Evolutionary conservation across 2,329 filamentous ascomycete genomes (phyloP).

Genomic region (Curvularia verruculosa): DNA sequence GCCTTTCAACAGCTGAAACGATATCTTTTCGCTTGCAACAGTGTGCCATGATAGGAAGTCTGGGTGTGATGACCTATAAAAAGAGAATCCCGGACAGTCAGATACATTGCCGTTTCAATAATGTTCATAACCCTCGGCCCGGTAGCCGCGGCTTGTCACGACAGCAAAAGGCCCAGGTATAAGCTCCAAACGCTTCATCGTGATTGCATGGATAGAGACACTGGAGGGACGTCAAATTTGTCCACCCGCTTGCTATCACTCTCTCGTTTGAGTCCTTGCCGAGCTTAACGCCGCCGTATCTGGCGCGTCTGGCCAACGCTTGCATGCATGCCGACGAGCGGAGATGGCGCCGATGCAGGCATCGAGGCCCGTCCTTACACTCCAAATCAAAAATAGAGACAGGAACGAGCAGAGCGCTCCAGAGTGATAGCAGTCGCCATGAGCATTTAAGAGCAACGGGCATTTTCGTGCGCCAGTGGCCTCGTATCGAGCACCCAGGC

Average conservation of each 20-base stretch:
- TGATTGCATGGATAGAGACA: background rate
- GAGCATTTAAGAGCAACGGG: background rate
- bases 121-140: background rate
- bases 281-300: slow-evolving; percentile 5
- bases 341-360: background rate
- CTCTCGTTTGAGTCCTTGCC: slow-evolving; percentile 3
- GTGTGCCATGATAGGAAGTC: too few relatives aligned
- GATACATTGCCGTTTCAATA: background rate
- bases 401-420: background rate
- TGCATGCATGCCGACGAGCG: slow-evolving; percentile 6
- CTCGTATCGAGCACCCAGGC: slow-evolving; percentile 2
- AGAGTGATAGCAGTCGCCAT: slow-evolving; percentile 6
- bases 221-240: background rate
- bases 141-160: background rate
- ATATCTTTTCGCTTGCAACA: too few relatives aligned
- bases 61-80: background rate
- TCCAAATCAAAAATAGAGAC: background rate
- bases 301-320: slow-evolving; percentile 5
- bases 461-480: background rate
- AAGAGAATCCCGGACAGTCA: background rate
- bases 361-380: background rate
- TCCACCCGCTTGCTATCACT: background rate
- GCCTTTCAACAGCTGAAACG: too few relatives aligned
- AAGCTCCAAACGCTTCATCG: background rate
- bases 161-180: background rate